Conservation (phyloP, 768 basidiomycete genomes). For the Ramaria sp. region DNA sequence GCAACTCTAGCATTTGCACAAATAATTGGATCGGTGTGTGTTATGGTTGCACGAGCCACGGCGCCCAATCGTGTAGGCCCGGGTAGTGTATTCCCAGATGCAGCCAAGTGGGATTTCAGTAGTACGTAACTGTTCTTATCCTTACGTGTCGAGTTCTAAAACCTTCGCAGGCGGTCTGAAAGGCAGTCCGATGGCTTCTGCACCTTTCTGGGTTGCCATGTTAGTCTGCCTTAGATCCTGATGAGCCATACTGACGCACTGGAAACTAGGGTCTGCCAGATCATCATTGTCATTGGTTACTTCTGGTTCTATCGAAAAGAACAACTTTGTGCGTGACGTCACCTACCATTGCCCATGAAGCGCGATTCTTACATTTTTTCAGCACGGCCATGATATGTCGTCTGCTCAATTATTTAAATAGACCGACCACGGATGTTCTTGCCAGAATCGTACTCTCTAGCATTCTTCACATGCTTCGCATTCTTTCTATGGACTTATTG, state of each 20-base stretch:
- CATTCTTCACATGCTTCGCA: neutral
- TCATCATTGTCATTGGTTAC: constrained; percentile 83
- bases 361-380: constrained; percentile 17
- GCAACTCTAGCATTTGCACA: constrained; percentile 88
- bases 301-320: constrained; percentile 98
- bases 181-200: constrained; percentile 73
- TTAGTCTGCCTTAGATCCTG: constrained; percentile 14
- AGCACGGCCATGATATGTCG: constrained; percentile 25
- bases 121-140: constrained; percentile 25
- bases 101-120: constrained; percentile 81
- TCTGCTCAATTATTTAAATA: neutral
- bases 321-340: constrained; percentile 69
- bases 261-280: constrained; percentile 39
- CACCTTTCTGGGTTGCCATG: constrained; percentile 79
- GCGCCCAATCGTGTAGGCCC: constrained; percentile 87
- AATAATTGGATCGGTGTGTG: constrained; percentile 79
- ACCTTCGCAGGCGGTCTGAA: constrained; percentile 15
- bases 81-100: constrained; percentile 82
- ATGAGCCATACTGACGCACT: no score
- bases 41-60: constrained; percentile 87
- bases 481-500: neutral
- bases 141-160: constrained; percentile 1
- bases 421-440: neutral
- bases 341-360: constrained; percentile 11
- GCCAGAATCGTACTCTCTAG: neutral